Evolutionary conservation across 306 rosid species (phyloP), one percentile per base, ranked within the genome.

Genomic region (Cajanus cajan): DNA sequence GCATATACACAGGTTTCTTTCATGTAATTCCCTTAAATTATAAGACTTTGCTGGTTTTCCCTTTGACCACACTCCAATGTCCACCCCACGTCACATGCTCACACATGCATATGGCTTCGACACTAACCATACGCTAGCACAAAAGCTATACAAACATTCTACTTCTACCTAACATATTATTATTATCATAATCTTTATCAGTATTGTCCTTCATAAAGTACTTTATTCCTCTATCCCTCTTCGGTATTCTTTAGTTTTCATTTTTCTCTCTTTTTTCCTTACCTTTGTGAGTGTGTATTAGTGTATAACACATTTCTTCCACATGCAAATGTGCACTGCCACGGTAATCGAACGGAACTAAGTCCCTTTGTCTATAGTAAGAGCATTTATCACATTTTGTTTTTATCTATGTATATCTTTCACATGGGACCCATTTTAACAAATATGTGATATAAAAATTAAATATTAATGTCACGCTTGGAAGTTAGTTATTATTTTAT

Each of bases 11-110:
- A 79, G 73, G 19, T 44, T 44, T 68, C 24, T 71, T n/a, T n/a
- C n/a, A n/a, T 63, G 55, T 36, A 34, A 64, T 39, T 71, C 67
- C 68, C 84, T 73, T 80, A n/a, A 80, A 72, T 28, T 52, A 73
- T 25, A 73, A 65, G 80, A 55, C 62, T 74, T 18, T 58, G 25
- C 68, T 52, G 76, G 51, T 73, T 73, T 45, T 73, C 33, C 65
- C 85, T 81, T 66, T 57, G 80, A 67, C 77, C 65, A 50, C 77
- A 67, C 80, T 71, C 55, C 57, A 78, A 31, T 19, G 9, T 58
- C 52, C 83, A 74, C 79, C 74, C 51, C 40, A 36, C 54, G 33
- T 25, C 79, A 73, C 75, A 72, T 66, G 80, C 76, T 37, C 21
- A 44, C 85, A 74, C 76, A 81, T 81, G 80, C 80, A 66, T 55